Conservation (phyloP, 805 yeast species). For the Schizosaccharomyces japonicus region DNA sequence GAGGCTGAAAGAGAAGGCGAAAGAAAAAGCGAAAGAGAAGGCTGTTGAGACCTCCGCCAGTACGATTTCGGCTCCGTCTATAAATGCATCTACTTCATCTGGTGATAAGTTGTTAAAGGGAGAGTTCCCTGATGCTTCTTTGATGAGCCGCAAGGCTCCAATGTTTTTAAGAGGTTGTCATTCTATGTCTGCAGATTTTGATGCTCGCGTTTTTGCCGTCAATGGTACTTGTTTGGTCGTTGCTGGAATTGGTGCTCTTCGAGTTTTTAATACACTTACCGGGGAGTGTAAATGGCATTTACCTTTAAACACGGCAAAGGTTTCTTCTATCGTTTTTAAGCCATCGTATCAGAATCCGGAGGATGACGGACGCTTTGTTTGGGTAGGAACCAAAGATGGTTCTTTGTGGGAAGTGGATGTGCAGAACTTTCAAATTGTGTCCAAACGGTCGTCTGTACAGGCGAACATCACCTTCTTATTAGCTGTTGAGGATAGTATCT, state of each 20-base stretch:
- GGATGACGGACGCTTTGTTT: constrained; percentile 11
- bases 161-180: constrained; percentile 11
- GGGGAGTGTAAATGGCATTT: constrained; percentile 13
- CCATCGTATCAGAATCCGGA: constrained; percentile 7
- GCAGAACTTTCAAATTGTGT: constrained; percentile 9
- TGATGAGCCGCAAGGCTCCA: constrained; percentile 16
- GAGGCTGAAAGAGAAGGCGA: neutral
- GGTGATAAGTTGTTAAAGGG: neutral
- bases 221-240: constrained; percentile 11
- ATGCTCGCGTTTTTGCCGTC: constrained; percentile 10
- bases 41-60: neutral
- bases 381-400: constrained; percentile 19
- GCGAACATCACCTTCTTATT: constrained; percentile 10
- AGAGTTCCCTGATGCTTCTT: constrained; percentile 14
- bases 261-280: constrained; percentile 11
- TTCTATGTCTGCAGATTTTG: constrained; percentile 11
- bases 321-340: constrained; percentile 13
- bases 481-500: constrained; percentile 11
- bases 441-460: constrained; percentile 12
- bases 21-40: neutral
- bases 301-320: constrained; percentile 11
- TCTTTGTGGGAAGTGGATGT: constrained; percentile 14
- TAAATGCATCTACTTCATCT: neutral
- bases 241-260: constrained; percentile 11
- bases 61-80: too few species aligned